These are phyloP conservation scores for Botrytis sinoallii DNA, from an alignment of 2,329 filamentous ascomycete species.

Conservation along the genomic window DNA sequence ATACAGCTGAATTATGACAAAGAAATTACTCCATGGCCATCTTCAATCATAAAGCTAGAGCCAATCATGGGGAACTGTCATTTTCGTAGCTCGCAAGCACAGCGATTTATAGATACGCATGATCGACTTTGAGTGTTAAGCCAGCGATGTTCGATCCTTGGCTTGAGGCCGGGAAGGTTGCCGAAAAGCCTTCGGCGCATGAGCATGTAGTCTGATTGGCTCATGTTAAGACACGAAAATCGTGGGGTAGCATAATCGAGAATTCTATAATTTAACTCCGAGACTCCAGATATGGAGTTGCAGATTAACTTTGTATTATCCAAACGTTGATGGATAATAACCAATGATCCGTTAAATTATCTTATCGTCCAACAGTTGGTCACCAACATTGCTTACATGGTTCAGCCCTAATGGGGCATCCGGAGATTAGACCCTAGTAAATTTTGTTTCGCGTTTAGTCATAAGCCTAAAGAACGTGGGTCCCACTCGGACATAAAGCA, in stretches of 20 bases:
- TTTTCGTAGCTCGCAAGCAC: not conserved
- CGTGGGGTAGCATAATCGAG: not conserved
- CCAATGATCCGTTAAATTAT: not conserved
- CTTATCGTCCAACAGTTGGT: conserved; percentile 5
- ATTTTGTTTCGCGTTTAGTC: not conserved
- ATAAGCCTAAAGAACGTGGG: not conserved
- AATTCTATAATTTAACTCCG: not conserved
- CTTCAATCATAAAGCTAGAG: not conserved
- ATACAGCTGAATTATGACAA: not conserved
- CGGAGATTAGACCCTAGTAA: conserved; percentile 15
- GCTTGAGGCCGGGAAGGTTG: not conserved
- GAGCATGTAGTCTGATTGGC: not conserved
- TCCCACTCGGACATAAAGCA: not conserved
- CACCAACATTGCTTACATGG: not conserved
- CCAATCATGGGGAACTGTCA: not conserved
- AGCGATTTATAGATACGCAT: not conserved
- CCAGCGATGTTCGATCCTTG: not conserved
- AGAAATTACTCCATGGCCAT: not conserved
- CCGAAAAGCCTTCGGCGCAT: not conserved
- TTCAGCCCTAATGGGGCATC: not conserved
- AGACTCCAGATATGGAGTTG: not conserved
- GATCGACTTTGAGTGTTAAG: not conserved
- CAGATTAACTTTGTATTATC: not conserved
- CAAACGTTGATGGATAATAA: not conserved
- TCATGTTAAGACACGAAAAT: not conserved